Base-by-base conservation (phyloP, 116 monocot genomes). In the Phalaenopsis hybrid region DNA sequence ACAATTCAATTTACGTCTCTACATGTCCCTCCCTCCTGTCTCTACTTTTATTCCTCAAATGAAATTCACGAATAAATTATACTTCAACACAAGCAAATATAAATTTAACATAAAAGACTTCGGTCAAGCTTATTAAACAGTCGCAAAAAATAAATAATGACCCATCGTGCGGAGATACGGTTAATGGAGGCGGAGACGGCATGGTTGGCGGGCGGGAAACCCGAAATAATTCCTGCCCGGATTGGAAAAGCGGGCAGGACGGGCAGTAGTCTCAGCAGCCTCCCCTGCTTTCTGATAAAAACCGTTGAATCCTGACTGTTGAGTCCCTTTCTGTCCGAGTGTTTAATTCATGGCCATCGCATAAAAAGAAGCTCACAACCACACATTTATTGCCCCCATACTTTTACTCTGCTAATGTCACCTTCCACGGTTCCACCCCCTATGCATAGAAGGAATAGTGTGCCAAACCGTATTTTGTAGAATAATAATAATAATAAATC, bases 161-260 rank as follows among this genome's bases (percentile, higher is more conserved):
- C 1, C 6, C 48, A 48, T 48, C 4, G 41, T 41, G 9, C 41
- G 41, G 41, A 55, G 12, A 55, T 16, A 15, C 15, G 55, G 55
- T 16, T 51, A 16, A 2, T 15, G 51, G 15, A 13, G 13, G 55
- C 2, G 16, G 55, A 16, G 51, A 51, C 9, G 46, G 20, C 75
- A 75, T 20, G n/a, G 46, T 46, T n/a, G 44, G 75, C 51, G 77
- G 28, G 77, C 77, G 77, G 77, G 77, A 31, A 77, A 77, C 52
- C 77, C 77, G 6, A 77, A 52, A 77, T 51, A 77, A 77, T 77
- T 52, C 77, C 51, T 77, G 77, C 49, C 77, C 49, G 77, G 1
- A 25, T 23, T 18, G 21, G 17, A 15, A 44, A 49, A 52, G 31
- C 77, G 77, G 77, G 77, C 77, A 77, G 31, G 5, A 0, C 77